phyloP scores from a whole-genome alignment of 306 rosid species.

The Chamaecrista fasciculata region DNA sequence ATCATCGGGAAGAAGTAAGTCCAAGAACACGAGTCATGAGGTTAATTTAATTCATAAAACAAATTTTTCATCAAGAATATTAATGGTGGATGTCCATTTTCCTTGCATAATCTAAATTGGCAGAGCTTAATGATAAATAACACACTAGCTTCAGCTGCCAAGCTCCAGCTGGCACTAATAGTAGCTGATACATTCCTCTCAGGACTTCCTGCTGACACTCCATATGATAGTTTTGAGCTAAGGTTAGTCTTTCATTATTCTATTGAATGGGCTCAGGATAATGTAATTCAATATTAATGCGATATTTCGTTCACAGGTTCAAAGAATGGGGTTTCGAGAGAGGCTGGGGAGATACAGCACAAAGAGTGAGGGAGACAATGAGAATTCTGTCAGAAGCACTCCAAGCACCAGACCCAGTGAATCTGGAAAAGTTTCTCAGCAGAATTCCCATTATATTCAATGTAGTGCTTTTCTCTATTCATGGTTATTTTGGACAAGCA shows the following conservation, averaged over 20 bases:
- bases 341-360: slow-evolving; percentile 86
- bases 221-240: slow-evolving; percentile 49
- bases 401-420: slow-evolving; percentile 70
- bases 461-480: slow-evolving; percentile 69
- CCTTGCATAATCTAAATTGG: slow-evolving; percentile 24
- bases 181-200: slow-evolving; percentile 58
- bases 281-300: slow-evolving; percentile 2
- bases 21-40: not conserved
- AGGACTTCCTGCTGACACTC: slow-evolving; percentile 46
- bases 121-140: slow-evolving; percentile 65
- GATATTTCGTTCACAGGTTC: slow-evolving; percentile 41
- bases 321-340: slow-evolving; percentile 80
- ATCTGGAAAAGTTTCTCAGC: slow-evolving; percentile 63
- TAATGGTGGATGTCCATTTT: not conserved
- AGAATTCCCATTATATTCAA: slow-evolving; percentile 65
- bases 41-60: not conserved
- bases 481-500: slow-evolving; percentile 93
- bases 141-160: slow-evolving; percentile 44
- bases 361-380: slow-evolving; percentile 65
- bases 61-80: not conserved
- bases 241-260: slow-evolving; percentile 37
- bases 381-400: slow-evolving; percentile 58
- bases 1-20: slow-evolving; percentile 63
- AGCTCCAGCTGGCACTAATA: slow-evolving; percentile 60
- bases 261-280: not conserved